These are phyloP conservation scores for Fistulinella prunicolor DNA, from an alignment of 768 basidiomycete genomes.

Conservation along the genomic window DNA sequence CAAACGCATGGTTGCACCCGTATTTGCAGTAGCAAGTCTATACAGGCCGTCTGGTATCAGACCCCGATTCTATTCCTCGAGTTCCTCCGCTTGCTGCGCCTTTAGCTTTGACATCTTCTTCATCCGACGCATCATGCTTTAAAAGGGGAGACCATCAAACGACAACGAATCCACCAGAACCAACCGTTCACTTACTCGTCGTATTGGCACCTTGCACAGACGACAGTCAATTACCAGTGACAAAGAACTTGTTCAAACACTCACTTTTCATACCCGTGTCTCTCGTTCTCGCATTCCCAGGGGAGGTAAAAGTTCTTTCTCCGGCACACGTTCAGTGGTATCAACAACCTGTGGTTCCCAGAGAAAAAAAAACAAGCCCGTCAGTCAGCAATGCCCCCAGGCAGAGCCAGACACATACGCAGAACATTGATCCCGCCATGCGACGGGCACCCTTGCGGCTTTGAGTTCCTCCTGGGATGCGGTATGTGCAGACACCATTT, in stretches of 20 bases:
- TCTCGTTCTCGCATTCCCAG: slow-evolving; percentile 94
- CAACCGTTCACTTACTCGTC: slow-evolving; percentile 67
- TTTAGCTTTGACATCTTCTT: slow-evolving; percentile 77
- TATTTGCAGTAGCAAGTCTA: slow-evolving; percentile 7
- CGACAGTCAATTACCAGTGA: slow-evolving; percentile 1
- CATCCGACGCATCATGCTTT: slow-evolving; percentile 86
- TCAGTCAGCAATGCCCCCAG: neutral
- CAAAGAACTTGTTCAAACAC: slow-evolving; percentile 14
- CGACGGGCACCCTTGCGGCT: slow-evolving; percentile 67
- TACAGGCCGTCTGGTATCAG: slow-evolving; percentile 13
- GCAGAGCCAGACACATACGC: slow-evolving; percentile 53
- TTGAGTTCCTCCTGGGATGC: slow-evolving; percentile 86
- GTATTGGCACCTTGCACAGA: slow-evolving; percentile 74
- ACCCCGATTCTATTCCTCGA: slow-evolving; percentile 27
- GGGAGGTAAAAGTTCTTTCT: slow-evolving; percentile 73
- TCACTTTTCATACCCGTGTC: slow-evolving; percentile 83
- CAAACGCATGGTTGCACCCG: slow-evolving; percentile 1
- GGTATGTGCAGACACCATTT: slow-evolving; percentile 70
- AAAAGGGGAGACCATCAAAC: neutral
- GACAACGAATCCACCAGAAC: neutral
- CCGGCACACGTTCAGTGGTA: slow-evolving; percentile 87
- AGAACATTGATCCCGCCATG: slow-evolving; percentile 89
- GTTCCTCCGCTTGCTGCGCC: slow-evolving; percentile 40
- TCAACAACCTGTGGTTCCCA: slow-evolving; percentile 55
- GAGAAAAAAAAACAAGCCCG: neutral